Base-by-base conservation (phyloP, 1,284 basidiomycete species). In the Ceratobasidium sp. region DNA sequence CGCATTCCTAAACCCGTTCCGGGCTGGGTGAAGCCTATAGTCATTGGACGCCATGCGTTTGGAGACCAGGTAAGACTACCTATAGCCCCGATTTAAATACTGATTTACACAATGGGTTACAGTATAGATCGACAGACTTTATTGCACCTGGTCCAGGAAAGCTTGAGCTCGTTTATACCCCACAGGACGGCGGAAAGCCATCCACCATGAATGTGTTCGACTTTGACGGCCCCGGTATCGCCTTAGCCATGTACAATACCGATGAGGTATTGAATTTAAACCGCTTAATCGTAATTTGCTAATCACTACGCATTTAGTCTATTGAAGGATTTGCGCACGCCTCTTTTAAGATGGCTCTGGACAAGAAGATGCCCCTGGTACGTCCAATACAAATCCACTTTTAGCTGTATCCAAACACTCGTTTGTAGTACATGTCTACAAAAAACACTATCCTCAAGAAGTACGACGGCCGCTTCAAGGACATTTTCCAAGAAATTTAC, bases 391-490 rank as follows among this genome's bases (percentile, higher is more conserved):
- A 18, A n/a, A 28, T 10, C 15, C 3, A 7, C 39, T 51, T 15
- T 18, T 42, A 49, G n/a, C 26, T 51, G 49, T 15, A 75, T 69
- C 18, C 10, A 49, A 53, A 66, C 67, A 20, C 51, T 44, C 20
- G 3, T 42, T 79, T 77, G 64, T 82, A 91, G 91, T 98, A 96
- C 90, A 92, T 98, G 93, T 96, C 95, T n/a, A 98, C 96, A 58
- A 98, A 98, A 89, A 97, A 98, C 88, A 98, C 97, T 33, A 98
- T 98, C 86, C 84, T 98, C 84, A 98, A 98, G 87, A 95, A 93
- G 84, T 98, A 98, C 85, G 97, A 99, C 84, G 97, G 97, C 67
- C 92, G 96, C 66, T 99, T 99, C 92, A 99, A 99, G 89, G 98
- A 99, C 84, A 95, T 98, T 84, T 99, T 99, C 92, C 91, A 97